A percentile compares a stretch with the other conserved stretches of the same genome.
phyloP scores from a whole-genome alignment of 2,329 filamentous ascomycete species.

The Diaporthe eres region DNA sequence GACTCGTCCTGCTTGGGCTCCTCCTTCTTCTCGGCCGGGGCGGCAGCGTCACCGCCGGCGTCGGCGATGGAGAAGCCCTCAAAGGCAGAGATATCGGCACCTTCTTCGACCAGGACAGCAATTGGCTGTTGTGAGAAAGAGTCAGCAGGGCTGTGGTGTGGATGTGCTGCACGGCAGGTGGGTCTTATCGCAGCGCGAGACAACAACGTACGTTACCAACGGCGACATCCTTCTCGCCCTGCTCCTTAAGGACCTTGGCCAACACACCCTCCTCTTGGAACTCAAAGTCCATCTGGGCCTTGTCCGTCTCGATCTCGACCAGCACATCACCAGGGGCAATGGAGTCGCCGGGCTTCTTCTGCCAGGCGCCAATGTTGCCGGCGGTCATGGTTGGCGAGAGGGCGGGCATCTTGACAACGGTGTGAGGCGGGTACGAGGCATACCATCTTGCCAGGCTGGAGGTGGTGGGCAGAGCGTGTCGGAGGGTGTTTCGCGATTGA shows the following conservation, averaged over 20 bases:
- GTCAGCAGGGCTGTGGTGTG: conserved; percentile 25
- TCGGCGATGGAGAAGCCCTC: conserved; percentile 90
- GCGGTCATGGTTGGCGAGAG: conserved; percentile 97
- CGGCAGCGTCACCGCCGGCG: conserved; percentile 83
- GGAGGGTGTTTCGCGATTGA: conserved; percentile 64
- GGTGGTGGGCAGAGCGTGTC: conserved; percentile 65
- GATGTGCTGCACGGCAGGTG: conserved; percentile 7
- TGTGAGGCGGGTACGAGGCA: conserved; percentile 94
- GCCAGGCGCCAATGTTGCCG: conserved; percentile 97
- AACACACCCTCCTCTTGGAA: conserved; percentile 98
- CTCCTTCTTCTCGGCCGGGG: conserved; percentile 74
- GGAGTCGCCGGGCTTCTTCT: conserved; percentile 94
- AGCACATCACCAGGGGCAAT: conserved; percentile 94
- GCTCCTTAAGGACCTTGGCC: conserved; percentile 93
- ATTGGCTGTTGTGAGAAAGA: conserved; percentile 78
- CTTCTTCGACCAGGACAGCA: conserved; percentile 94
- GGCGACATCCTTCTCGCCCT: conserved; percentile 92
- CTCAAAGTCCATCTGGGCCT: conserved; percentile 99
- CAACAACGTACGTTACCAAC: conserved; percentile 87
- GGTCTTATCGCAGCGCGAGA: conserved; percentile 17
- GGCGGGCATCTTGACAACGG: conserved; percentile 96
- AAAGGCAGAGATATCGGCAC: conserved; percentile 87
- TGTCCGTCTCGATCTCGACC: conserved; percentile 99
- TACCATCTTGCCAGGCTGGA: conserved; percentile 73
- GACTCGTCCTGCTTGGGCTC: conserved; percentile 75